Base-by-base conservation (phyloP, 257 asterid species). In the Pogostemon cablin region DNA sequence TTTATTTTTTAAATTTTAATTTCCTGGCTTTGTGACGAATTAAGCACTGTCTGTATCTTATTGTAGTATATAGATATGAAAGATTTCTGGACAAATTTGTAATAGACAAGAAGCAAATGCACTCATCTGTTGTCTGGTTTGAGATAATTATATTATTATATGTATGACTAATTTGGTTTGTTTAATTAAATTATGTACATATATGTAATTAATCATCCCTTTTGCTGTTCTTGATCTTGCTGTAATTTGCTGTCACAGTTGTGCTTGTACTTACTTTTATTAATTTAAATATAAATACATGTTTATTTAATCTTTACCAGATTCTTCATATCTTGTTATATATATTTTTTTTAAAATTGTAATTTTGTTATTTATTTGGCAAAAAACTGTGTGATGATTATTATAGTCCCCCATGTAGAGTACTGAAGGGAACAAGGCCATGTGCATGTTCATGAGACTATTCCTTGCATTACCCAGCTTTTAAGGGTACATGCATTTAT, bases 371-470 rank as follows among this genome's bases (percentile, higher is more conserved):
- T 48, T 63, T 69, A 6, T 6, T 6, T 42, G 32, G 55, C 8
- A 64, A 52, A 72, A 68, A 52, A 67, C 37, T 72, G 9, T 67
- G 68, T 65, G 25, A 43, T 71, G 72, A 69, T 77, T 76, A 15
- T 56, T 78, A 34, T 69, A 72, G 83, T 75, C 75, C 75, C 77
- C 66, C 68, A 61, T 66, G 68, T 78, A 50, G 79, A 76, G 79
- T 77, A 44, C 69, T 43, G 52, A 25, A 67, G 92, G 96, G 92
- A 81, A 84, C 92, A 88, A 72, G 55, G 52, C 81, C 95, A 88
- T 86, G 95, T 88, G 95, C 75, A 74, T 74, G 83, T 80, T 79
- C 69, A 78, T 81, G 87, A 84, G 68, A 65, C 46, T 81, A 69
- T 75, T 72, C 73, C 81, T 77, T 67, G 73, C 55, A 72, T 61